Evolutionary conservation across 257 asterid species (phyloP), one percentile per base, ranked within the genome.

Genomic region (Knoxia roxburghii): DNA sequence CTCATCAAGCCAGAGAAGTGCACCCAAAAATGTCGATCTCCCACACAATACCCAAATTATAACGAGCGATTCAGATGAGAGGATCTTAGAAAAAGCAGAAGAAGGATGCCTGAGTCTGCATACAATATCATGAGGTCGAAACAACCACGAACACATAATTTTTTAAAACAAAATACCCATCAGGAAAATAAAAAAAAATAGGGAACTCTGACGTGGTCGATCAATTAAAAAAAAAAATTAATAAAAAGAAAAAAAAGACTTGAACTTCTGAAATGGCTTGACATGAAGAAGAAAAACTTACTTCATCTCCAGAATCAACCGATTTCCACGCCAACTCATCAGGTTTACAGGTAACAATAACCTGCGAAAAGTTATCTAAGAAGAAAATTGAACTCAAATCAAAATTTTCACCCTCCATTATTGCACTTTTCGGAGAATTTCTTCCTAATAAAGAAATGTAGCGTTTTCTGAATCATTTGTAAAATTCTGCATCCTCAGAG

Each of bases 251-350:
- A n/a, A 54, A 59, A 3, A 48, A 30, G 14, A 43, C 7, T 15
- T 17, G 53, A 50, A 37, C 58, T 6, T 7, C 37, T 17, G 23
- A 61, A 23, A 53, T 32, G 17, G 59, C 10, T 13, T 26, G n/a
- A n/a, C n/a, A 20, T 15, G n/a, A 61, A 39, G 33, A 67, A n/a
- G n/a, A n/a, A n/a, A 58, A 51, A 65, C 95, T 82, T 68, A 88
- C 98, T 69, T 77, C 64, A 73, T 59, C 40, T 50, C 55, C 45
- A n/a, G 86, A 72, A 72, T 86, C 87, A 65, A 72, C 63, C 61
- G 77, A 76, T 78, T 81, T 78, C 96, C 97, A 93, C 27, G 88
- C 85, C 79, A 93, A 70, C 20, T 83, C 84, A 64, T 83, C 79
- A 18, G 86, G 73, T 73, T 82, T 69, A 39, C 43, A 83, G 52